A percentile compares a stretch with the other conserved stretches of the same genome.
Evolutionary conservation across 176 grass and related monocot genomes (phyloP).

Genomic region (Hsuehochloa calcarea): DNA sequence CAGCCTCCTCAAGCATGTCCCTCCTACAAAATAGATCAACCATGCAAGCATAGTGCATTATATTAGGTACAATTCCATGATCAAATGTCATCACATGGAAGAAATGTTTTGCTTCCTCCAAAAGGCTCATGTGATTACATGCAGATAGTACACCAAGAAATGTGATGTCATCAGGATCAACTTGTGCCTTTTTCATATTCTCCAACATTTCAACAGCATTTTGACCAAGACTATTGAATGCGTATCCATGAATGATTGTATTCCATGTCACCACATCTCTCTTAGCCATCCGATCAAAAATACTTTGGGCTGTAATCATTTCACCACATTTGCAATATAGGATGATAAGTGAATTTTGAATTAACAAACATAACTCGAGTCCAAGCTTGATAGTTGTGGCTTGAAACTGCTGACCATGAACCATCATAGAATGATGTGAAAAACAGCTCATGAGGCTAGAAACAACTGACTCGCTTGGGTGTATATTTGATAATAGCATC

Average conservation of each 20-base stretch:
- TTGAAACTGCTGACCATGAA: conserved; percentile 62
- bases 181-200: conserved; percentile 43
- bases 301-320: conserved; percentile 34
- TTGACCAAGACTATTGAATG: conserved; percentile 51
- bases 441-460: conserved; percentile 58
- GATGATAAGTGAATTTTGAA: conserved; percentile 65
- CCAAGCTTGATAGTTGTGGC: conserved; percentile 47
- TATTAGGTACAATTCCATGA: conserved; percentile 51
- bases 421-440: conserved; percentile 45
- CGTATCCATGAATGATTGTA: conserved; percentile 66
- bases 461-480: conserved; percentile 47
- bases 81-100: conserved; percentile 47
- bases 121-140: conserved; percentile 62
- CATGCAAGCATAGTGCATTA: conserved; percentile 65
- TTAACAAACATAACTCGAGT: conserved; percentile 37
- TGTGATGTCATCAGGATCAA: conserved; percentile 61
- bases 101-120: conserved; percentile 56
- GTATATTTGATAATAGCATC: conserved; percentile 53
- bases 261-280: conserved; percentile 79
- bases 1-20: conserved; percentile 50
- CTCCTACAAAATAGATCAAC: conserved; percentile 54
- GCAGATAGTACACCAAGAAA: conserved; percentile 61
- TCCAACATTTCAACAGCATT: conserved; percentile 51
- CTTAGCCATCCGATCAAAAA: conserved; percentile 48
- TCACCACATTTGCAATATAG: conserved; percentile 71